Evolutionary conservation across 352 stramenopile species (phyloP).

Genomic region (Plasmopara halstedii): DNA sequence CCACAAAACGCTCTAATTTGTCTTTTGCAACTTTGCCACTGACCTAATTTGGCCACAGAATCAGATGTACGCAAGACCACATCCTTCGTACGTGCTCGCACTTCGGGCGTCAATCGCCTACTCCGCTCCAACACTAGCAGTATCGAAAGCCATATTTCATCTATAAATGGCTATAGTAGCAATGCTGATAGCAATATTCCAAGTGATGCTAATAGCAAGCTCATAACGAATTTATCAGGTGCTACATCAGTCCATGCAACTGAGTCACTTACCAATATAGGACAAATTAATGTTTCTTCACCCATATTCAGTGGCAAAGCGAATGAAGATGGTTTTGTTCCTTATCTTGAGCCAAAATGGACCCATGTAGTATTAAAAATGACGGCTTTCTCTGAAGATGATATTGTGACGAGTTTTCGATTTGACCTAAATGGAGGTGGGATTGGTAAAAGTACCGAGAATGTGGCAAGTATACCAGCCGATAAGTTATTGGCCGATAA

Average conservation of each 20-base stretch:
- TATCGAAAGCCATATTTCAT: conserved; percentile 8
- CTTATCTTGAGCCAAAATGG: conserved; percentile 42
- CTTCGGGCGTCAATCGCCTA: conserved; percentile 56
- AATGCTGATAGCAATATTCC: conserved; percentile 12
- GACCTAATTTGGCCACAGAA: conserved; percentile 13
- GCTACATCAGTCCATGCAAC: conserved; percentile 12
- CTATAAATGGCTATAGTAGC: conserved; percentile 3
- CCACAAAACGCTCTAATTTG: neutral
- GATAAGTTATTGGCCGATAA: conserved; percentile 50
- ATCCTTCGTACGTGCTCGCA: conserved; percentile 45
- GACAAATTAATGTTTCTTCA: neutral
- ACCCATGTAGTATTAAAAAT: conserved; percentile 79
- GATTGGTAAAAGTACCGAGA: conserved; percentile 43
- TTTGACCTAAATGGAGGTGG: conserved; percentile 43
- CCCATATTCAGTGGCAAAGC: conserved; percentile 11
- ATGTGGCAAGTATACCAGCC: conserved; percentile 61
- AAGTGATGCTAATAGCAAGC: conserved; percentile 18
- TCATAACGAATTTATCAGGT: neutral
- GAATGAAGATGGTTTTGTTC: conserved; percentile 20
- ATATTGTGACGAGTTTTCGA: conserved; percentile 65
- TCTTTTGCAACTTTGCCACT: neutral
- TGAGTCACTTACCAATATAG: neutral
- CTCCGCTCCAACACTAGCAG: conserved; percentile 39
- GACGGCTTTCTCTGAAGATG: conserved; percentile 69
- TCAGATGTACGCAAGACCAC: conserved; percentile 41